These are phyloP conservation scores for Colletotrichum sublineola DNA, from an alignment of 2,329 filamentous ascomycete genomes.

Conservation along the genomic window DNA sequence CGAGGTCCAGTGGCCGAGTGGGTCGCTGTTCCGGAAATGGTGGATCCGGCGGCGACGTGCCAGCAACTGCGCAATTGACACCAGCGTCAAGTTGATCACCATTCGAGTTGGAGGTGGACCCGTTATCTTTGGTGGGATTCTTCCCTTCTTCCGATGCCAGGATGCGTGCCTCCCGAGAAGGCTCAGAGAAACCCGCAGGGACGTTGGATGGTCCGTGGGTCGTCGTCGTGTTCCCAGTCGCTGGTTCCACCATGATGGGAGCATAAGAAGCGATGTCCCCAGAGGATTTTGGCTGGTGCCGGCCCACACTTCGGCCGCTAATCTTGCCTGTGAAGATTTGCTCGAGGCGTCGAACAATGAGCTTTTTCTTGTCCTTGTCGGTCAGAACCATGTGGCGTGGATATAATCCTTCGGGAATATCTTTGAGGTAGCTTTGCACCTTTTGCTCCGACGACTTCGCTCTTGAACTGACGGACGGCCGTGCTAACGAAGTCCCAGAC, in stretches of 20 bases:
- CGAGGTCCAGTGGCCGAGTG: slow-evolving; percentile 81
- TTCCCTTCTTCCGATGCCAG: slow-evolving; percentile 56
- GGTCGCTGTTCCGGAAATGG: slow-evolving; percentile 77
- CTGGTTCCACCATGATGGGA: slow-evolving; percentile 48
- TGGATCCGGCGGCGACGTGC: slow-evolving; percentile 56
- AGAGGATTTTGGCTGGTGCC: slow-evolving; percentile 45
- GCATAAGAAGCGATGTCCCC: slow-evolving; percentile 36
- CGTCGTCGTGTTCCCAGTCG: slow-evolving; percentile 44
- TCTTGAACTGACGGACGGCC: slow-evolving; percentile 53
- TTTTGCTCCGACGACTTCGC: slow-evolving; percentile 66
- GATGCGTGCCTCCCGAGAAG: slow-evolving; percentile 64
- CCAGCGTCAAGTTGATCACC: slow-evolving; percentile 61
- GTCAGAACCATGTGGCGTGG: slow-evolving; percentile 73
- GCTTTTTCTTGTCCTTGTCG: slow-evolving; percentile 80
- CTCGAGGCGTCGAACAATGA: slow-evolving; percentile 82
- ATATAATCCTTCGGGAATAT: slow-evolving; percentile 78
- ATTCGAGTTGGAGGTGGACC: slow-evolving; percentile 62
- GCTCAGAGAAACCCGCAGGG: slow-evolving; percentile 46
- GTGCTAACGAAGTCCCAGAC: slow-evolving; percentile 55
- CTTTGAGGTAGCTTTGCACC: slow-evolving; percentile 77
- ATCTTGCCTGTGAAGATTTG: slow-evolving; percentile 84
- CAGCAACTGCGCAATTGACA: slow-evolving; percentile 53
- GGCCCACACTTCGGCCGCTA: slow-evolving; percentile 54
- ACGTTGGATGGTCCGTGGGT: slow-evolving; percentile 54
- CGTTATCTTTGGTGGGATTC: slow-evolving; percentile 57